Evolutionary conservation across 2,329 filamentous ascomycete species (phyloP), one percentile per base, ranked within the genome.

Genomic region (Apiospora koreana): DNA sequence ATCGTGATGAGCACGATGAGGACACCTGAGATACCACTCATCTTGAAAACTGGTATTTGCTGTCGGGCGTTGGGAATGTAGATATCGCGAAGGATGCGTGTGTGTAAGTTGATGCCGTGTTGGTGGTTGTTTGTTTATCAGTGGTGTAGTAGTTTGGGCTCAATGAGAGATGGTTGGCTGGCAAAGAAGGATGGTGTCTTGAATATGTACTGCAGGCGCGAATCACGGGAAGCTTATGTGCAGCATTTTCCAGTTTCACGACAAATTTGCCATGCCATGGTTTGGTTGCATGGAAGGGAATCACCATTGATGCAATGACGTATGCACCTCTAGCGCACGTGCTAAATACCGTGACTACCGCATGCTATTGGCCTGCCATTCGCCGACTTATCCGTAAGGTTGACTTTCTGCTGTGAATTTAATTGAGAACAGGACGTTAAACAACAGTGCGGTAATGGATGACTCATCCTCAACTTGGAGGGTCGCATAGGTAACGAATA

Each of bases 1-100:
- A 89, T 80, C 74, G 86, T 88, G 77, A 88, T 82, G 70, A 89
- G 75, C 64, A 88, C 78, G 71, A 88, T 74, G 38, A 88, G 77
- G 65, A 89, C 77, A 35, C 84, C 83, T 21, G 86, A 86, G 45
- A 78, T 80, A 72, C 79, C 84, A 74, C 85, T 83, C 87, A 88
- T 89, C 68, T 75, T 83, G 76, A 31, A 41, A 23, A n/a, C 31
- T 62, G 54, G 54, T 35, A 38, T 14, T 35, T 23, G 18, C 6
- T 38, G 31, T 5, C 5, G 9, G 41, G 18, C 31, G 9, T 23
- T 38, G 25, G 8, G 14, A 16, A 23, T 31, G 14, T 68, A 38
- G 25, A 12, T 54, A 31, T 54, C 35, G n/a, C 28, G 16, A 54
- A 16, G 45, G 5, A 21, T 58, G 28, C 43, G 16, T 54, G 28